These are phyloP conservation scores for Trichocladium uniseriatum DNA, from an alignment of 495 filamentous ascomycete species.

Conservation along the genomic window DNA sequence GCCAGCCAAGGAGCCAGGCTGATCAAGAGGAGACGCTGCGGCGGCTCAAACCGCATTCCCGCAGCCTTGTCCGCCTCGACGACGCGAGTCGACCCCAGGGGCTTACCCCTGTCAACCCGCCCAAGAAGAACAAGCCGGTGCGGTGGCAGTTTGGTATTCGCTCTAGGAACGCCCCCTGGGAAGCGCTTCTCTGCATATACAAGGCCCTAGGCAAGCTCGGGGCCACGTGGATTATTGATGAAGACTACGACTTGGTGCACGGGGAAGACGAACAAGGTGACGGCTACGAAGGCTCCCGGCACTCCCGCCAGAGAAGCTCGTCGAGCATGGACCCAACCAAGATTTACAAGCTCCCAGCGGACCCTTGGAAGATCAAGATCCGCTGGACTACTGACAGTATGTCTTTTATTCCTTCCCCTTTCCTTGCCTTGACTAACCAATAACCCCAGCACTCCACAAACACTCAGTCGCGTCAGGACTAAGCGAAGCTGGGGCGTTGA, in stretches of 20 bases:
- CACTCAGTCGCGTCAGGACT: conserved; percentile 27
- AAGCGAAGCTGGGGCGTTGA: conserved; percentile 27
- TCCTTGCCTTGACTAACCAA: conserved; percentile 10
- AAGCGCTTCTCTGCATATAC: conserved; percentile 90
- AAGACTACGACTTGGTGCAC: conserved; percentile 41
- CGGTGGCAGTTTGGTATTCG: conserved; percentile 98
- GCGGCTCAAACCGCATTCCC: conserved; percentile 71
- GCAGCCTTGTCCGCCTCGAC: conserved; percentile 48
- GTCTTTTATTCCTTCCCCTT: conserved; percentile 19
- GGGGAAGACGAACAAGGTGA: conserved; percentile 20
- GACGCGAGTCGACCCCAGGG: conserved; percentile 56
- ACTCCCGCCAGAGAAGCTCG: conserved; percentile 12
- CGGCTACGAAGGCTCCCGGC: conserved; percentile 13
- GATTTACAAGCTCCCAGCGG: conserved; percentile 69
- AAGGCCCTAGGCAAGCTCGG: conserved; percentile 79
- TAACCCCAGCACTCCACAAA: conserved; percentile 28
- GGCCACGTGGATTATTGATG: conserved; percentile 66
- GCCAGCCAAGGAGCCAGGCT: conserved; percentile 50
- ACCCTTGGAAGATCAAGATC: conserved; percentile 91
- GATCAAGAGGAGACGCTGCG: conserved; percentile 68
- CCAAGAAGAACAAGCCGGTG: conserved; percentile 59
- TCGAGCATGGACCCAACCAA: conserved; percentile 27
- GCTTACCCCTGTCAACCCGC: conserved; percentile 48
- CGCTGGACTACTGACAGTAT: conserved; percentile 73
- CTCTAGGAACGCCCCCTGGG: conserved; percentile 82